Percentiles rank a stretch among this genome's conserved stretches.
Conservation (phyloP, 768 basidiomycete species). For the Pseudohyphozyma bogoriensis region DNA sequence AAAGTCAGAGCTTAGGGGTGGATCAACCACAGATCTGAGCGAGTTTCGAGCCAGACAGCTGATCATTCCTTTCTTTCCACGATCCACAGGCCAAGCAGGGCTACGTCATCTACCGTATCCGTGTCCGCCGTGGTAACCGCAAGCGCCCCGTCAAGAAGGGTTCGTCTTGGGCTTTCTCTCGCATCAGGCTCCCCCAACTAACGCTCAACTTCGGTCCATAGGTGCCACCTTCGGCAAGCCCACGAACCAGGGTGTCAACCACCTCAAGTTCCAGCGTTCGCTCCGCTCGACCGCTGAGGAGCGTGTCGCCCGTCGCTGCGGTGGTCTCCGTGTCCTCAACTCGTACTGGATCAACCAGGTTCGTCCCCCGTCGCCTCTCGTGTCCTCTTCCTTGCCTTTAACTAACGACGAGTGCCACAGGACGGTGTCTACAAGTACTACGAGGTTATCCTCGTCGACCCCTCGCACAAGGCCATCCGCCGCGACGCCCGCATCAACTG, state of each 20-base stretch:
- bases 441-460: constrained; percentile 97
- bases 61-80: background rate
- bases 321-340: constrained; percentile 90
- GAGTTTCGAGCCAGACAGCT: background rate
- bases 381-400: no score
- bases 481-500: constrained; percentile 97
- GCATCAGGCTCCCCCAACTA: background rate
- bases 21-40: no score
- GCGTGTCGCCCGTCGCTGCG: constrained; percentile 91
- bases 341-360: constrained; percentile 90
- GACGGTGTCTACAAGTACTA: constrained; percentile 99
- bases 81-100: constrained; percentile 81
- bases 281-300: constrained; percentile 91
- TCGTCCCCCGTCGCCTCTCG: background rate
- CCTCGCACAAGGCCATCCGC: constrained; percentile 83
- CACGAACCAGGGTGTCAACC: constrained; percentile 98
- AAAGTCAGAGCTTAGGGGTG: no score
- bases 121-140: constrained; percentile 95
- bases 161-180: constrained; percentile 32
- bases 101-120: constrained; percentile 92
- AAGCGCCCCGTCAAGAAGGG: constrained; percentile 98
- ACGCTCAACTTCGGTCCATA: constrained; percentile 32
- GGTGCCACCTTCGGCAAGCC: constrained; percentile 99
- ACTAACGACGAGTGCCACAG: constrained; percentile 41
- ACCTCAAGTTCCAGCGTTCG: constrained; percentile 93